Evolutionary conservation across 768 basidiomycete species (phyloP).

Genomic region (Hydnum rufescens): DNA sequence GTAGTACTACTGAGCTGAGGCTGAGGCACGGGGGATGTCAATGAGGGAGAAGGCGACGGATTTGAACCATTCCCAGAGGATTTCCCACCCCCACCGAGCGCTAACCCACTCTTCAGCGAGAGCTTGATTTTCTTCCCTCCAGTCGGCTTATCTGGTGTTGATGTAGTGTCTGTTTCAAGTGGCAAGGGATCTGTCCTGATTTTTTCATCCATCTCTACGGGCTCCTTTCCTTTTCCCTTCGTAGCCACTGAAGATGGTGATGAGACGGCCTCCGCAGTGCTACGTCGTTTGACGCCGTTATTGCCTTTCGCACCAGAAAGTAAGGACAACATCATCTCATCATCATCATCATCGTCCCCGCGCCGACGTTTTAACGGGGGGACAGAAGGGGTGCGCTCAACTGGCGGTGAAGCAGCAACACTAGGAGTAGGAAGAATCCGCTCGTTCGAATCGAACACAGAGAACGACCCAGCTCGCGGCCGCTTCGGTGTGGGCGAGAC

Average conservation of each 20-base stretch:
- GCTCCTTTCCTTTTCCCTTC: not conserved
- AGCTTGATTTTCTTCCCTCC: conserved; percentile 52
- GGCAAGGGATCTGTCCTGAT: not conserved
- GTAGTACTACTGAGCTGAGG: no score
- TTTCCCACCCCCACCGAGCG: no score
- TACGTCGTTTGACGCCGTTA: not conserved
- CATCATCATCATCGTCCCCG: not conserved
- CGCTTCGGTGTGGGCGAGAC: not conserved
- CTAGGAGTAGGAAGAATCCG: not conserved
- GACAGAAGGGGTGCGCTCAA: not conserved
- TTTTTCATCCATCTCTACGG: not conserved
- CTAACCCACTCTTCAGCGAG: conserved; percentile 8
- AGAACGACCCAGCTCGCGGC: not conserved
- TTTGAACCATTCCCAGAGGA: no score
- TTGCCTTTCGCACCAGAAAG: not conserved
- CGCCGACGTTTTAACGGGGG: not conserved
- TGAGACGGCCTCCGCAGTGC: not conserved
- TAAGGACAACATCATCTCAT: not conserved
- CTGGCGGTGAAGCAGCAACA: not conserved
- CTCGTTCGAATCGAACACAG: not conserved
- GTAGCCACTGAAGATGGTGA: not conserved
- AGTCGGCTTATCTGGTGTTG: conserved; percentile 16
- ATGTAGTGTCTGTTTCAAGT: not conserved
- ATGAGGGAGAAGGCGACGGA: no score
- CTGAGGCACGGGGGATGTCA: no score